Evolutionary conservation across 2,329 filamentous ascomycete species (phyloP).

Genomic region (Coniochaeta ligniaria): DNA sequence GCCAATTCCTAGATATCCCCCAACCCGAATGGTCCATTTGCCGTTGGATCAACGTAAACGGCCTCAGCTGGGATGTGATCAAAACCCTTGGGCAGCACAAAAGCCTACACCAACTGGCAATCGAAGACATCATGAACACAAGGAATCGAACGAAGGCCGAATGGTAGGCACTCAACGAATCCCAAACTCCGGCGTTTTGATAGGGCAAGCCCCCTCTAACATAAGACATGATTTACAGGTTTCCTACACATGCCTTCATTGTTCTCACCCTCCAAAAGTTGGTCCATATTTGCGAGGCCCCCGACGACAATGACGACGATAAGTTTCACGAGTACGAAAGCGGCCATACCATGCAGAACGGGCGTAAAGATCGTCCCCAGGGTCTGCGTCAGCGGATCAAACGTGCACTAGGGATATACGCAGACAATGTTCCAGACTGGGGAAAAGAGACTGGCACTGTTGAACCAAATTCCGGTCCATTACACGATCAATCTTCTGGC

Average conservation of each 20-base stretch:
- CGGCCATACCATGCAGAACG: constrained; percentile 8
- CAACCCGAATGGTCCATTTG: constrained; percentile 67
- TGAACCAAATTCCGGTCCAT: not conserved
- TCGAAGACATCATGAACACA: constrained; percentile 86
- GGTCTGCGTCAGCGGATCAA: not conserved
- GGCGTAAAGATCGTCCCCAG: not conserved
- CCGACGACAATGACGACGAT: constrained; percentile 24
- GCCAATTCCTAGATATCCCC: constrained; percentile 58
- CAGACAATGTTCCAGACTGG: not conserved
- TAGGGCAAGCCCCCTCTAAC: not conserved
- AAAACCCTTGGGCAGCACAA: constrained; percentile 71
- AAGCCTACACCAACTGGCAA: constrained; percentile 71
- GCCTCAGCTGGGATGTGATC: constrained; percentile 91
- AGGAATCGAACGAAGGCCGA: constrained; percentile 84
- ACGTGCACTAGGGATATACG: not conserved
- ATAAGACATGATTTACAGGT: constrained; percentile 29
- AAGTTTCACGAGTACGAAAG: constrained; percentile 21
- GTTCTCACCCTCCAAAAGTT: constrained; percentile 81
- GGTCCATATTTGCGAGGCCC: constrained; percentile 50
- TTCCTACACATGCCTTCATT: constrained; percentile 62
- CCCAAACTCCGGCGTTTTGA: not conserved
- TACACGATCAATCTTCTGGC: not conserved
- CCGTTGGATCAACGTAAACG: constrained; percentile 96
- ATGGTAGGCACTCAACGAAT: constrained; percentile 47
- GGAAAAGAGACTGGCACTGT: not conserved